Conservation (phyloP, 108 stramenopile genomes). For the Asterionellopsis glacialis region DNA sequence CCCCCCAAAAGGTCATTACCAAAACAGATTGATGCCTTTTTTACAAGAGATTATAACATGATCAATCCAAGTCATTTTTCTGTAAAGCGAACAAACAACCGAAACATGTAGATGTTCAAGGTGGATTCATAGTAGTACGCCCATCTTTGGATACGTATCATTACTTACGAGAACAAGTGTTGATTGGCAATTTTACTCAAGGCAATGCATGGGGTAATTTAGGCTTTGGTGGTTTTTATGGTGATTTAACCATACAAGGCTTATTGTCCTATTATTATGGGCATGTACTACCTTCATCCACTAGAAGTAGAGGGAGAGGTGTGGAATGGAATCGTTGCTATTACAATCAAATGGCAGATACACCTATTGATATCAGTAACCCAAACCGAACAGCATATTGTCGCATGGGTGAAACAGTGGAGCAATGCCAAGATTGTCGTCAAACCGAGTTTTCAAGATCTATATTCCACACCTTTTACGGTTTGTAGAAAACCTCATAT, state of each 20-base stretch:
- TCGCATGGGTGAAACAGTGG: slow-evolving; percentile 26
- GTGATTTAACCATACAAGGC: slow-evolving; percentile 47
- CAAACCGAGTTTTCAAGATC: slow-evolving; percentile 28
- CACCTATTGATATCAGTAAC: slow-evolving; percentile 8
- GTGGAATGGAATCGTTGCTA: slow-evolving; percentile 69
- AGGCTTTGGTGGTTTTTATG: slow-evolving; percentile 70
- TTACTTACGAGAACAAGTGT: slow-evolving; percentile 49
- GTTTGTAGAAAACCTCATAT: slow-evolving; percentile 81
- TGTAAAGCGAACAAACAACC: slow-evolving; percentile 14
- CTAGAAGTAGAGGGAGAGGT: slow-evolving; percentile 13
- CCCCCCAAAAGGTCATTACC: slow-evolving; percentile 15
- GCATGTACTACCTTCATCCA: neutral
- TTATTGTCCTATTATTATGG: slow-evolving; percentile 73
- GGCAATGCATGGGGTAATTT: slow-evolving; percentile 63
- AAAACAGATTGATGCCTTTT: slow-evolving; percentile 51
- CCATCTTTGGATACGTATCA: slow-evolving; percentile 67
- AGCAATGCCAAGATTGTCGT: slow-evolving; percentile 68
- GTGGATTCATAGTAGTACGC: slow-evolving; percentile 80
- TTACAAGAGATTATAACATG: slow-evolving; percentile 70
- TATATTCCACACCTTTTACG: slow-evolving; percentile 73
- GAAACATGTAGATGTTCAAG: slow-evolving; percentile 73
- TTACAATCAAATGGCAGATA: slow-evolving; percentile 82
- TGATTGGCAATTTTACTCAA: slow-evolving; percentile 47
- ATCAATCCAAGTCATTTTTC: slow-evolving; percentile 13
- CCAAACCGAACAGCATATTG: slow-evolving; percentile 12